Percentiles rank a stretch among this genome's conserved stretches.
Evolutionary conservation across 768 basidiomycete genomes (phyloP).

Genomic region (Rhodotorula babjevae): DNA sequence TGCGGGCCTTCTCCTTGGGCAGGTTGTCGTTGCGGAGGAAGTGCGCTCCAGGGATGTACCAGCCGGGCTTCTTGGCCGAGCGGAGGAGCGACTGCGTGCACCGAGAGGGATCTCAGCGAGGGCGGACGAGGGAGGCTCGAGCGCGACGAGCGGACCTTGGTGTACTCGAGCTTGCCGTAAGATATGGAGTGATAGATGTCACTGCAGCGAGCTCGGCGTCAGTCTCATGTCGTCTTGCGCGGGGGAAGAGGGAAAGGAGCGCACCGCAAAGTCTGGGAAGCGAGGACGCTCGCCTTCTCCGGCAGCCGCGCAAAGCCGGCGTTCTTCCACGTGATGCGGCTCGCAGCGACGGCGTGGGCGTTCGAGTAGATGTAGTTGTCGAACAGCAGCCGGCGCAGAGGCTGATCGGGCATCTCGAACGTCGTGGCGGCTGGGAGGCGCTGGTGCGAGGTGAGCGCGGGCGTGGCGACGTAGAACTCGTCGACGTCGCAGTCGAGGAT

Average conservation of each 20-base stretch:
- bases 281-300: background rate
- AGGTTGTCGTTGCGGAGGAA: background rate
- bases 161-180: constrained; percentile 6
- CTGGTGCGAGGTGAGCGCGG: background rate
- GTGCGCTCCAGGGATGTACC: constrained; percentile 14
- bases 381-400: background rate
- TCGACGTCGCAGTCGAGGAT: constrained; percentile 27
- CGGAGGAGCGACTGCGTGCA: constrained; percentile 2
- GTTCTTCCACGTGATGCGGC: constrained; percentile 6
- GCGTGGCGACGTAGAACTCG: constrained; percentile 23
- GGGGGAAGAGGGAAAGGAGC: too few relatives aligned
- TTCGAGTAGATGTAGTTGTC: constrained; percentile 2
- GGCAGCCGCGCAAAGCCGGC: background rate
- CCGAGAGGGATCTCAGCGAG: too few relatives aligned
- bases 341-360: background rate
- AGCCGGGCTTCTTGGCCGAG: background rate
- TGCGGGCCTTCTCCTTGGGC: background rate
- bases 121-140: background rate
- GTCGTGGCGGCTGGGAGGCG: background rate
- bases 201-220: too few relatives aligned
- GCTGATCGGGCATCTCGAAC: background rate
- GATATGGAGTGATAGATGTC: constrained; percentile 2
- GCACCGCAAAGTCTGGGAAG: background rate
- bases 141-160: background rate
- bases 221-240: too few relatives aligned